Evolutionary conservation across 1,139 yeast species (phyloP).

Genomic region (Blastobotrys capitulatus): DNA sequence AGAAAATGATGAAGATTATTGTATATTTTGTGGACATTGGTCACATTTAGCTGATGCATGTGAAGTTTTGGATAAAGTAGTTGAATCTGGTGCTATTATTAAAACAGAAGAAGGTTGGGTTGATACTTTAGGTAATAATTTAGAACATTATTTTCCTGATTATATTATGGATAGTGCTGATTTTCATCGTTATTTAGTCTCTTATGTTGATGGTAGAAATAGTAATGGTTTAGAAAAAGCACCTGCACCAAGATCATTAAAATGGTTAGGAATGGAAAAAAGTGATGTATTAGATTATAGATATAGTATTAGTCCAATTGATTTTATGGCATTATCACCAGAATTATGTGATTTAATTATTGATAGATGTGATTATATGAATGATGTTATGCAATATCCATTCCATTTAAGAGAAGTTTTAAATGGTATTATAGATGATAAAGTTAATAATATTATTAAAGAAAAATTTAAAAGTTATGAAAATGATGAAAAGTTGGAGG

Average conservation of each 20-base stretch:
- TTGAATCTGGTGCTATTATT: slow-evolving; percentile 5
- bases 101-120: slow-evolving; percentile 5
- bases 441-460: not conserved
- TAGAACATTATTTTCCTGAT: slow-evolving; percentile 9
- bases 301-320: slow-evolving; percentile 9
- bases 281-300: slow-evolving; percentile 6
- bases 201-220: slow-evolving; percentile 4
- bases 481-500: not conserved
- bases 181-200: slow-evolving; percentile 5
- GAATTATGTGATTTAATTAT: slow-evolving; percentile 10
- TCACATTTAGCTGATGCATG: slow-evolving; percentile 7
- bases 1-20: slow-evolving; percentile 9
- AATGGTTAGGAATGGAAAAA: slow-evolving; percentile 3
- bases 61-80: slow-evolving; percentile 5
- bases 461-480: not conserved
- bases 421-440: slow-evolving; percentile 3
- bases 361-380: not conserved
- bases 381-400: slow-evolving; percentile 10
- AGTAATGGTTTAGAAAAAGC: not conserved
- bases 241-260: not conserved
- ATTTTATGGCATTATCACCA: slow-evolving; percentile 11
- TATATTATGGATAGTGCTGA: slow-evolving; percentile 9
- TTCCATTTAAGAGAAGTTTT: slow-evolving; percentile 6
- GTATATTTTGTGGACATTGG: slow-evolving; percentile 10
- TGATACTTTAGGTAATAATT: slow-evolving; percentile 4